Percentiles rank a stretch among this genome's conserved stretches.
Evolutionary conservation across 1,139 yeast genomes (phyloP).

Genomic region (Lodderomyces theae): DNA sequence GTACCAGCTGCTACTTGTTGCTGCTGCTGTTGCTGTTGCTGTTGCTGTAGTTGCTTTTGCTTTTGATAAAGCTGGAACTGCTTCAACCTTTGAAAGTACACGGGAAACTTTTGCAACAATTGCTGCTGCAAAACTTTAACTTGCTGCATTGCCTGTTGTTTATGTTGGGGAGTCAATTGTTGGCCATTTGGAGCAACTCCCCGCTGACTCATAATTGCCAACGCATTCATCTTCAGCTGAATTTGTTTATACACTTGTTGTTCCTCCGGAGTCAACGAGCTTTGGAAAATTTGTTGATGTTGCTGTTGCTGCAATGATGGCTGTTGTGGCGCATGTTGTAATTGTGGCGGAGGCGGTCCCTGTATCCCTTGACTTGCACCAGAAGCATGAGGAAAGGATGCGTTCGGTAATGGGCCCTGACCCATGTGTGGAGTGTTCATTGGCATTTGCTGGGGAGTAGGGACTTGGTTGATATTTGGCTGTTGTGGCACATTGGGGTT

Average conservation of each 20-base stretch:
- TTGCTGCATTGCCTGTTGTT: conserved; percentile 46
- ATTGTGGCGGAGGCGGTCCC: conserved; percentile 4
- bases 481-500: conserved; percentile 10
- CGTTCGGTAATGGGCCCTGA: conserved; percentile 7
- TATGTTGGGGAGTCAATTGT: conserved; percentile 43
- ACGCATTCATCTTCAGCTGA: conserved; percentile 41
- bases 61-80: conserved; percentile 42
- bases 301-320: conserved; percentile 37
- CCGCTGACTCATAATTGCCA: conserved; percentile 45
- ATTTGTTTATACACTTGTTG: conserved; percentile 44
- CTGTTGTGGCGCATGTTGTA: conserved; percentile 5
- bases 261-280: conserved; percentile 41
- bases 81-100: conserved; percentile 43
- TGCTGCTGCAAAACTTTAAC: conserved; percentile 45
- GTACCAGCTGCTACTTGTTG: conserved; percentile 6
- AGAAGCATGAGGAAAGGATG: conserved; percentile 13
- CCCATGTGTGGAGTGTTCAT: conserved; percentile 8
- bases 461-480: conserved; percentile 15
- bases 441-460: conserved; percentile 16
- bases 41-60: conserved; percentile 15
- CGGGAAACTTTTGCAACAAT: conserved; percentile 42
- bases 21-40: conserved; percentile 7
- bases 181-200: conserved; percentile 47
- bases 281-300: conserved; percentile 47
- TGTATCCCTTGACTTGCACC: conserved; percentile 12